Base-by-base conservation (phyloP, 371 early-diverging fungal species). In the Mucor irregularis region DNA sequence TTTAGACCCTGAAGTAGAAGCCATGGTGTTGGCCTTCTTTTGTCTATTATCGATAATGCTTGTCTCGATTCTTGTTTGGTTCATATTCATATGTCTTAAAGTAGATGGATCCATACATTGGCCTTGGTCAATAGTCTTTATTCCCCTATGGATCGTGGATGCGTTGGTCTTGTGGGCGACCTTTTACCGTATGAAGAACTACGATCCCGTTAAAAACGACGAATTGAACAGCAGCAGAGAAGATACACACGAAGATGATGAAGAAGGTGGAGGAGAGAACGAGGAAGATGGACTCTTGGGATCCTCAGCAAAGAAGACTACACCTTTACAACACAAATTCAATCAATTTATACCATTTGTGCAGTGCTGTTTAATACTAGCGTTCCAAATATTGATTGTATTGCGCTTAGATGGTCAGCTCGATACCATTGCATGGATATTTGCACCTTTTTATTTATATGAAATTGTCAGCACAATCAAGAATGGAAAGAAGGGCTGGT, bases 71-170 rank as follows among this genome's bases (percentile, higher is more conserved):
- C 84, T 94, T 42, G 68, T 89, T 24, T 94, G 93, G 70, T 81
- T 91, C 45, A 76, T 86, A 13, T 83, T 94, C 46, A 60, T 96
- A 35, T 76, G 92, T 5, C 67, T 83, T 24, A 80, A 85, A n/a
- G 82, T 90, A 14, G 96, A 96, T 68, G 72, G 66, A 9, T 67
- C 66, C 28, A 71, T 83, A 5, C 35, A 56, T 17, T 93, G 93
- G 93, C 73, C 71, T 8, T 94, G 86, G 74, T 59, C 65, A 4
- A 74, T 83, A 5, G 90, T 94, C 1, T 92, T 91, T 68, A 81
- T 82, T 30, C 96, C 96, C 2, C 68, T 94, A 28, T 94, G 90
- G 86, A 69, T 89, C 28, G 68, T 86, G 17, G 83, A 91, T 58
- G 53, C 53, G 4, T 26, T 82, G 26, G 57, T 80, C 58, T 65